These are phyloP conservation scores for Septoria linicola DNA, from an alignment of 2,329 filamentous ascomycete genomes.

Conservation along the genomic window DNA sequence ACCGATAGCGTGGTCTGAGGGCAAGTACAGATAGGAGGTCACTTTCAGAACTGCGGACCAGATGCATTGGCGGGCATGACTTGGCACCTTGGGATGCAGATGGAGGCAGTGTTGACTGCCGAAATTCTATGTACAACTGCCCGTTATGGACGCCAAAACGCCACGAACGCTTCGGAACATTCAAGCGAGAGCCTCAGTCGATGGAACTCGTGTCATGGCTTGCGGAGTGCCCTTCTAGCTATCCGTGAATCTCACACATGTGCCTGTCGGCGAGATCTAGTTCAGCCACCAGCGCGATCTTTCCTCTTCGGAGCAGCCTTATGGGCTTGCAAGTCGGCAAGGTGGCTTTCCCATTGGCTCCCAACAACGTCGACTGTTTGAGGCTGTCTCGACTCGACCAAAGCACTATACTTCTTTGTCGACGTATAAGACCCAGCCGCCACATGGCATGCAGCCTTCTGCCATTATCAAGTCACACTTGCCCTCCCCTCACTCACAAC, in stretches of 20 bases:
- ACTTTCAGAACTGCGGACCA: not conserved
- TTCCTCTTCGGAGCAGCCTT: slow-evolving; percentile 2
- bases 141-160: slow-evolving; percentile 1
- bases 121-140: not conserved
- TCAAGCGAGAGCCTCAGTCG: not conserved
- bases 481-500: not conserved
- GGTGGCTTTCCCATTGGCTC: slow-evolving; percentile 4
- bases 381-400: slow-evolving; percentile 1
- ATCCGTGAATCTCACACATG: not conserved
- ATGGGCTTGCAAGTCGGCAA: slow-evolving; percentile 4
- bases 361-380: not conserved
- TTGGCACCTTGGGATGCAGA: not conserved
- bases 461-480: not conserved
- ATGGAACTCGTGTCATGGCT: slow-evolving; percentile 8
- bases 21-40: not conserved
- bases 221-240: slow-evolving; percentile 10
- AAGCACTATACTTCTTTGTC: not conserved
- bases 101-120: not conserved
- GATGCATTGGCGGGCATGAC: not conserved
- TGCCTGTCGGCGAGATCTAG: slow-evolving; percentile 2
- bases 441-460: not conserved
- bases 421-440: not conserved
- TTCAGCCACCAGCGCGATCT: not conserved
- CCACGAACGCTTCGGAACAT: slow-evolving; percentile 1
- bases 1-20: not conserved